Conservation (phyloP, 805 yeast species). For the Cyberlindnera suaveolens region DNA sequence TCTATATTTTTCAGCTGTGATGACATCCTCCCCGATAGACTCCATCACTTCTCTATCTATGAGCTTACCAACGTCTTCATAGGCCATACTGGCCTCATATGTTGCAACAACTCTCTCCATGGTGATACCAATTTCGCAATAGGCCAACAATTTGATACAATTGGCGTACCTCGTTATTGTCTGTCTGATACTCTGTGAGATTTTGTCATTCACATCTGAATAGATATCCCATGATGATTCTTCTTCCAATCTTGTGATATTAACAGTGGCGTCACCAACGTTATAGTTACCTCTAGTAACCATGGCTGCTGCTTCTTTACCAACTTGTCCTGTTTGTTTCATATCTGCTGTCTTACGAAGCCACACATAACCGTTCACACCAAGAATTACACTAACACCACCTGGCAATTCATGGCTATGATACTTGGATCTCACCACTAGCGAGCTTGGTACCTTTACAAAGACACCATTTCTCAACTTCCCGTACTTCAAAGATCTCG, state of each 20-base stretch:
- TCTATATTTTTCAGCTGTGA: conserved; percentile 70
- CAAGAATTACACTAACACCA: conserved; percentile 82
- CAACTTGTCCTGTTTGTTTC: conserved; percentile 20
- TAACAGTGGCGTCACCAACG: conserved; percentile 54
- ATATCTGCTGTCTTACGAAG: conserved; percentile 55
- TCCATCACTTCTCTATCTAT: conserved; percentile 71
- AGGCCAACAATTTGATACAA: conserved; percentile 76
- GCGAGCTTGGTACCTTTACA: conserved; percentile 71
- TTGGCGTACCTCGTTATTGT: conserved; percentile 83
- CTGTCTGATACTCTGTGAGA: conserved; percentile 53
- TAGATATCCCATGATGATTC: conserved; percentile 95
- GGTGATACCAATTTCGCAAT: conserved; percentile 80
- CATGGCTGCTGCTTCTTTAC: conserved; percentile 30
- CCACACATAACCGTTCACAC: conserved; percentile 96
- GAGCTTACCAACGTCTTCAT: conserved; percentile 61
- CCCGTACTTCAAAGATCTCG: conserved; percentile 93
- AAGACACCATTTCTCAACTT: conserved; percentile 89
- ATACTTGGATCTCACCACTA: conserved; percentile 78
- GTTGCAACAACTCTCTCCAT: conserved; percentile 74
- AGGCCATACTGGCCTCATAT: conserved; percentile 85
- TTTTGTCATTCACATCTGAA: conserved; percentile 77
- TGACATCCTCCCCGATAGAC: conserved; percentile 63
- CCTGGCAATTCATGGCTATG: conserved; percentile 91
- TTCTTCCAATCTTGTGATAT: conserved; percentile 83
- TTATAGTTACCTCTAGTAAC: conserved; percentile 31